Evolutionary conservation across 2,329 filamentous ascomycete genomes (phyloP).

Genomic region (Falciphora oryzae): DNA sequence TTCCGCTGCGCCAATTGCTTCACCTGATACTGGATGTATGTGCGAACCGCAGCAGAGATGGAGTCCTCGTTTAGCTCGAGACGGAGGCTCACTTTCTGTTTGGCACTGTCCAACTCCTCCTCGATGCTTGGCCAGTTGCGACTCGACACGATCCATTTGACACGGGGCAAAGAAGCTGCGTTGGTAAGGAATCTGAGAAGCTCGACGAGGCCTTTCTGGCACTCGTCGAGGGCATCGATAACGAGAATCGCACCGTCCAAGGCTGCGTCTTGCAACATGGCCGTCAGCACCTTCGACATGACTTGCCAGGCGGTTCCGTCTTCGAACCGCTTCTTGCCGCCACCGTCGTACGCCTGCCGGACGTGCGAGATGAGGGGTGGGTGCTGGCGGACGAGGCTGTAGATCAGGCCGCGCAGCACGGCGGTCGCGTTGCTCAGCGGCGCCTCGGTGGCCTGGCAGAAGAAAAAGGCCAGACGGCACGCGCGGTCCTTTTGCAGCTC

Average conservation of each 20-base stretch:
- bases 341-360: conserved; percentile 24
- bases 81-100: conserved; percentile 22
- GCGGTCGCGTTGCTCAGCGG: conserved; percentile 23
- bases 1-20: conserved; percentile 22
- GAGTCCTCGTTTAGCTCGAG: conserved; percentile 32
- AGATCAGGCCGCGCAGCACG: conserved; percentile 27
- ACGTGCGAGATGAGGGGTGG: conserved; percentile 29
- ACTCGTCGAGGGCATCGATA: conserved; percentile 45
- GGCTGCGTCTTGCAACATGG: conserved; percentile 31
- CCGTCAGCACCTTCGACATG: conserved; percentile 31
- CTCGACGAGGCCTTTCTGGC: conserved; percentile 19
- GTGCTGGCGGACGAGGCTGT: conserved; percentile 21
- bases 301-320: conserved; percentile 32
- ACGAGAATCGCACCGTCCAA: conserved; percentile 29
- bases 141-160: conserved; percentile 40
- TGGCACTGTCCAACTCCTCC: conserved; percentile 17
- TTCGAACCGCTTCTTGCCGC: conserved; percentile 27
- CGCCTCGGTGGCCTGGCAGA: conserved; percentile 27
- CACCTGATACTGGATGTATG: conserved; percentile 32
- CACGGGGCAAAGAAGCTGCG: conserved; percentile 25
- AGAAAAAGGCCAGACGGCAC: conserved; percentile 22
- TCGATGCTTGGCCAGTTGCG: conserved; percentile 34
- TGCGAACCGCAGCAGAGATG: conserved; percentile 24
- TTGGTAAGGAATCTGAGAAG: not conserved
- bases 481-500: not conserved